Evolutionary conservation across 2,329 filamentous ascomycete species (phyloP).

Genomic region (Chaetomiaceae sp.): DNA sequence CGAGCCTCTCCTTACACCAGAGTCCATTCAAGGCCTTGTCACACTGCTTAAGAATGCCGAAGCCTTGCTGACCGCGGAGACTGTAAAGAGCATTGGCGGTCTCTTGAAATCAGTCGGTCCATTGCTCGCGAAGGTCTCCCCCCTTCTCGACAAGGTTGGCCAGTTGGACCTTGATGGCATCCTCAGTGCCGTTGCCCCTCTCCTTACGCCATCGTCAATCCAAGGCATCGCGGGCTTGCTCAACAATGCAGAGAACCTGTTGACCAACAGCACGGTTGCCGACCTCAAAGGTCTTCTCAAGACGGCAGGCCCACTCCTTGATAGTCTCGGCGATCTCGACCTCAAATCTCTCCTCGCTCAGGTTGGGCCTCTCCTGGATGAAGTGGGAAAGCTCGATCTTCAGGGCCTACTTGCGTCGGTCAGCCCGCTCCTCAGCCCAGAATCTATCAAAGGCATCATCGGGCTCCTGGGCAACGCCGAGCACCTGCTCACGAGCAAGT

Average conservation of each 20-base stretch:
- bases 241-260: conserved; percentile 27
- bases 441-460: conserved; percentile 31
- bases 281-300: neutral
- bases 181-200: conserved; percentile 27
- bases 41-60: conserved; percentile 30
- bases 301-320: conserved; percentile 1
- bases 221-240: conserved; percentile 29
- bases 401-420: conserved; percentile 28
- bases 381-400: conserved; percentile 30
- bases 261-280: neutral
- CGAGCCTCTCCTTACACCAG: conserved; percentile 32
- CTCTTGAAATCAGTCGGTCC: conserved; percentile 2
- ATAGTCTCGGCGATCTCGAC: neutral
- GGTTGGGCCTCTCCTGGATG: conserved; percentile 25
- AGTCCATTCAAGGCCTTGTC: conserved; percentile 30
- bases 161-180: conserved; percentile 2
- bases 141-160: conserved; percentile 1
- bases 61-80: conserved; percentile 24
- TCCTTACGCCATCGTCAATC: conserved; percentile 32
- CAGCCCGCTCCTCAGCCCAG: conserved; percentile 27
- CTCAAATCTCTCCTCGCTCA: conserved; percentile 21
- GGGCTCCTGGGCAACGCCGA: conserved; percentile 31
- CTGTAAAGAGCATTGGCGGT: conserved; percentile 30
- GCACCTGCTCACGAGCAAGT: conserved; percentile 27
- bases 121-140: conserved; percentile 4